Conservation (phyloP, 2,329 filamentous ascomycete species). For the Amauroascus niger region DNA sequence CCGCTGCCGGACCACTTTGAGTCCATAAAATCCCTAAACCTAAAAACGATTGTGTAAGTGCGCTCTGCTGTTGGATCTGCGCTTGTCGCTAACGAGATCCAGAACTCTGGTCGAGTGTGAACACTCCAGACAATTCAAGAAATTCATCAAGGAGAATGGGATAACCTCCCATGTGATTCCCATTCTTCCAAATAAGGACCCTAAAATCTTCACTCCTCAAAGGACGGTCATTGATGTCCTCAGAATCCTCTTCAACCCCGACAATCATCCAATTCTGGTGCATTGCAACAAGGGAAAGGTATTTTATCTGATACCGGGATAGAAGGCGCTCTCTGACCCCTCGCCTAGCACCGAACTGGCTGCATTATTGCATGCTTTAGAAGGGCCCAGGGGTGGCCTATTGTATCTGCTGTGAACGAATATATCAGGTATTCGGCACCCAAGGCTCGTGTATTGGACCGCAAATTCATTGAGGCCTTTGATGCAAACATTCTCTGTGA, state of each 20-base stretch:
- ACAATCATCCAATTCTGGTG: conserved; percentile 70
- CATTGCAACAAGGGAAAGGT: conserved; percentile 90
- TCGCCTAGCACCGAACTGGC: conserved; percentile 70
- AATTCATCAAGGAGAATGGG: conserved; percentile 55
- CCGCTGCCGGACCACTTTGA: conserved; percentile 60
- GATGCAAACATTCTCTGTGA: conserved; percentile 20
- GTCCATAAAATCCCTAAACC: conserved; percentile 56
- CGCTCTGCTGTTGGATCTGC: background rate
- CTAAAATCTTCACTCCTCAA: conserved; percentile 52
- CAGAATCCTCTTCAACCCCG: conserved; percentile 57
- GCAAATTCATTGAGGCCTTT: conserved; percentile 24
- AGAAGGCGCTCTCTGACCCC: conserved; percentile 1
- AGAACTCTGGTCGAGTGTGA: conserved; percentile 58
- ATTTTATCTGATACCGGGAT: conserved; percentile 11
- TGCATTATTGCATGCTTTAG: conserved; percentile 76
- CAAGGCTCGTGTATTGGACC: conserved; percentile 39
- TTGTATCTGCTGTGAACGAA: conserved; percentile 56
- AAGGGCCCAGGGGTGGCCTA: conserved; percentile 59
- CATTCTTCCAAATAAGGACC: conserved; percentile 81
- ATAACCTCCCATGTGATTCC: conserved; percentile 67
- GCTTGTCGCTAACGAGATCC: conserved; percentile 10
- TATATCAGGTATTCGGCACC: conserved; percentile 54
- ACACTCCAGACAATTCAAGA: conserved; percentile 38
- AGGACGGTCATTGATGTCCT: conserved; percentile 62
- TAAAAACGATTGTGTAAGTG: conserved; percentile 70